These are phyloP conservation scores for Cajanus cajan DNA, from an alignment of 306 rosid species.

Conservation along the genomic window DNA sequence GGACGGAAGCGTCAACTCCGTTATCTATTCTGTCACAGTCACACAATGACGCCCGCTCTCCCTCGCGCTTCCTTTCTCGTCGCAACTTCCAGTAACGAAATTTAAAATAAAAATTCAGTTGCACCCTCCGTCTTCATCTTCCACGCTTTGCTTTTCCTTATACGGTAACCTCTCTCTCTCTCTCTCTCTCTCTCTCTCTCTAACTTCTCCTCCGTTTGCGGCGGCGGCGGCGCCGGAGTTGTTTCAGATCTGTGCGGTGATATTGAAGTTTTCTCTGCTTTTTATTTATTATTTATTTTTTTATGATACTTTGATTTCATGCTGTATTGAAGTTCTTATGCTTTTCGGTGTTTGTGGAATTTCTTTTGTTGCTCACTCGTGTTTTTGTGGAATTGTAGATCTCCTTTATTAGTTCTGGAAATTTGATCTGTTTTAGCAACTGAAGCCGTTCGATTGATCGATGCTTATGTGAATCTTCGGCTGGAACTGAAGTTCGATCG, in stretches of 20 bases:
- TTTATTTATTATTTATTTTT: not conserved
- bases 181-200: constrained; percentile 13
- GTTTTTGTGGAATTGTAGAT: constrained; percentile 8
- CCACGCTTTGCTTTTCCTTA: not conserved
- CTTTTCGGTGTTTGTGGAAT: not conserved
- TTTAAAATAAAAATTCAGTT: not conserved
- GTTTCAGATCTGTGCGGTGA: constrained; percentile 31
- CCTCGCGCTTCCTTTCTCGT: not conserved
- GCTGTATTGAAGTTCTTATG: not conserved
- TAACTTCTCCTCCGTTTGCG: not conserved
- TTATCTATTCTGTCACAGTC: not conserved
- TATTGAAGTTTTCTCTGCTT: not conserved
- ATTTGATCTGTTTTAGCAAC: constrained; percentile 14
- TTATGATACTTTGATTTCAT: not conserved
- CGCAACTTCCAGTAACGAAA: not conserved
- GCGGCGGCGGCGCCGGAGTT: not conserved
- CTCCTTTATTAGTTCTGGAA: constrained; percentile 1
- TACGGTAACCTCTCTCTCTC: constrained; percentile 21
- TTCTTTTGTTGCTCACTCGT: not conserved
- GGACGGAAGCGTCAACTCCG: constrained; percentile 9
- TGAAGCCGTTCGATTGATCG: constrained; percentile 18
- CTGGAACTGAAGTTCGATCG: not conserved
- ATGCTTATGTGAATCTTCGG: not conserved
- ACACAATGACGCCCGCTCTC: not conserved
- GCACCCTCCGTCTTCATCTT: constrained; percentile 21